Evolutionary conservation across 2,329 filamentous ascomycete genomes (phyloP), one percentile per base, ranked within the genome.

Genomic region (Alternaria viburni): DNA sequence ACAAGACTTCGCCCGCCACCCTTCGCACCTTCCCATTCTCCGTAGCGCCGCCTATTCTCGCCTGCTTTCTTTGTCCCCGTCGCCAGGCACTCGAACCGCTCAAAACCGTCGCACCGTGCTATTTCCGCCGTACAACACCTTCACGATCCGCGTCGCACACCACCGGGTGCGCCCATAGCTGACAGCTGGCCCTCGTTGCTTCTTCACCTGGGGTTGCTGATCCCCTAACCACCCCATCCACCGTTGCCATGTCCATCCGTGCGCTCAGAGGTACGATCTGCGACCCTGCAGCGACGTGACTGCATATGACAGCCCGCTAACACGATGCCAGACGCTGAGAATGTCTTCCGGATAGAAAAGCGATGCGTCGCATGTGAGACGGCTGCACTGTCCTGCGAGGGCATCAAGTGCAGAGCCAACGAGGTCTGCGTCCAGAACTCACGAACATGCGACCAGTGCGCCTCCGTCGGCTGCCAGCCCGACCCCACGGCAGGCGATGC

Each of bases 361-460:
- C 84, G 87, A 71, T 91, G 90, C 76, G 82, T 89, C 54, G 74
- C 83, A 69, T 91, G 90, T 76, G 82, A 84, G 10, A 66, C 63
- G 9, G 36, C 49, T 8, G 45, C 50, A 23, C 88, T 88, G 4
- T 80, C 83, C 21, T 91, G 90, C 76, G 88, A 88, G n/a, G 71
- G 68, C 58, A 62, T 73, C 54, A 63, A 77, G n/a, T 92, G 90
- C 75, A 74, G 80, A 2, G 66, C 75, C 5, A 84, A 83, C 71
- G 79, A 88, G 70, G 84, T 86, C 62, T 92, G 90, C 80, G 85
- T 87, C 13, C 84, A 90, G 70, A 84, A 85, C 51, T 84, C 85
- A 30, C 83, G 84, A 62, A 87, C 85, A 28, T 92, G 90, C 81
- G 79, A 86, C 61, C 69, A 77, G 44, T 93, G 90, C 77, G 84